Percentiles rank a stretch among this genome's conserved stretches.
These are phyloP conservation scores for Rhizopogon vesiculosus DNA, from an alignment of 768 basidiomycete species.

Conservation along the genomic window DNA sequence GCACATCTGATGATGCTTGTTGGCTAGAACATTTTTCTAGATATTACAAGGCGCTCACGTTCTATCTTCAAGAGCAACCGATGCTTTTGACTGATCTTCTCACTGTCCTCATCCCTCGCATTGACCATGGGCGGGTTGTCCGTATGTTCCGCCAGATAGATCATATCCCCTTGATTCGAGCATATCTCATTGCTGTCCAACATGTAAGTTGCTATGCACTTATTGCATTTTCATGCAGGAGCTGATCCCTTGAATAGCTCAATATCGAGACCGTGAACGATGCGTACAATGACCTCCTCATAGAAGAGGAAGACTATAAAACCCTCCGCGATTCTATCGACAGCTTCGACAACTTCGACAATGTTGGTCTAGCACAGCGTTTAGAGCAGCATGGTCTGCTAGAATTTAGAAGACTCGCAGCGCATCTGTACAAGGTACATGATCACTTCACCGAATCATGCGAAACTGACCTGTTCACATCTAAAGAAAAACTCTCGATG, in stretches of 20 bases:
- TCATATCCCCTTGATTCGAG: constrained; percentile 91
- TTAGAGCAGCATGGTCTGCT: constrained; percentile 88
- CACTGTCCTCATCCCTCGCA: constrained; percentile 86
- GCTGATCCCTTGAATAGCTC: constrained; percentile 46
- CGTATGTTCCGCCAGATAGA: constrained; percentile 94
- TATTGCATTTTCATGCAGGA: neutral
- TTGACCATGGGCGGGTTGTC: constrained; percentile 94
- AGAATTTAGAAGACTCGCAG: constrained; percentile 93
- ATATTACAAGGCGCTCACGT: constrained; percentile 92
- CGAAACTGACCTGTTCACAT: neutral
- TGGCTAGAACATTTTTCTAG: constrained; percentile 30
- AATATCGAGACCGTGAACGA: constrained; percentile 98
- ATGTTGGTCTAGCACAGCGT: constrained; percentile 76
- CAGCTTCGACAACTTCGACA: constrained; percentile 98
- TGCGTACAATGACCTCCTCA: constrained; percentile 95
- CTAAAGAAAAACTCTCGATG: constrained; percentile 89
- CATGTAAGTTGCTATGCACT: constrained; percentile 47
- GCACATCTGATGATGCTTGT: neutral
- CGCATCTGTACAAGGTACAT: constrained; percentile 89
- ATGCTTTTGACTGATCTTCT: constrained; percentile 90
- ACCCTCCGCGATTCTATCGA: constrained; percentile 97
- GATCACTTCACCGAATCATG: neutral
- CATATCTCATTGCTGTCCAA: constrained; percentile 97
- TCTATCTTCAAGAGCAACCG: constrained; percentile 94
- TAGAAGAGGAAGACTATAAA: constrained; percentile 99